Conservation (phyloP, 176 grass and related monocot genomes). For the Cenchrus purpureus region DNA sequence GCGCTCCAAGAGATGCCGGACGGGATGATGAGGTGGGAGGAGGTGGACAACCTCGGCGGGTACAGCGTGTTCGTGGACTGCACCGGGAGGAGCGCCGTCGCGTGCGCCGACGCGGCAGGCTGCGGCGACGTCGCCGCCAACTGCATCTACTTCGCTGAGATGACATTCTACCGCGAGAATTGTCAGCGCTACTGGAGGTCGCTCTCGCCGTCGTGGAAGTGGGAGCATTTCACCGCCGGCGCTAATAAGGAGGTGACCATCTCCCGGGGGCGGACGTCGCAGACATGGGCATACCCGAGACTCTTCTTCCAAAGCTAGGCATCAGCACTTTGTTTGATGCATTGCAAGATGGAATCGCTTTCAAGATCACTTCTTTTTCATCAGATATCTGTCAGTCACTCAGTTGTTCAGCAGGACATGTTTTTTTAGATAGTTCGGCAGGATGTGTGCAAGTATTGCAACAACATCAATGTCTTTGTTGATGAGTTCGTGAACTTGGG, state of each 20-base stretch:
- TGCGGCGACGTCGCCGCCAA: neutral
- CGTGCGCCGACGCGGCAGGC: neutral
- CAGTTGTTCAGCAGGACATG: too few relatives aligned
- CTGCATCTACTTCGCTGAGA: neutral
- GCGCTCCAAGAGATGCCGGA: neutral
- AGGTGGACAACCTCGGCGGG: neutral
- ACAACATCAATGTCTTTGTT: too few relatives aligned
- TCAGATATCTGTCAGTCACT: too few relatives aligned
- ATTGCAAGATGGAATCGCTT: neutral
- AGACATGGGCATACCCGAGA: neutral
- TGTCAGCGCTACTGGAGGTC: neutral
- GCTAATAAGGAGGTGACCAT: neutral
- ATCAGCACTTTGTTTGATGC: too few relatives aligned
- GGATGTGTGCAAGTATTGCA: too few relatives aligned
- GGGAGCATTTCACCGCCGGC: neutral
- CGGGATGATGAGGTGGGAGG: constrained; percentile 11
- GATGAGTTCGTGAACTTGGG: too few relatives aligned
- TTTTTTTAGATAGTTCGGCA: too few relatives aligned
- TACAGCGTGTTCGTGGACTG: constrained; percentile 32
- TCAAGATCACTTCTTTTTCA: neutral
- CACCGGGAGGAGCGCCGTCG: constrained; percentile 1
- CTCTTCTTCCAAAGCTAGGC: neutral
- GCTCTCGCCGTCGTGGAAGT: neutral
- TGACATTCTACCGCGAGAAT: neutral
- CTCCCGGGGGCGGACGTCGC: neutral